Base-by-base conservation (phyloP, 345 rosid genomes). In the Tarenaya hassleriana region DNA sequence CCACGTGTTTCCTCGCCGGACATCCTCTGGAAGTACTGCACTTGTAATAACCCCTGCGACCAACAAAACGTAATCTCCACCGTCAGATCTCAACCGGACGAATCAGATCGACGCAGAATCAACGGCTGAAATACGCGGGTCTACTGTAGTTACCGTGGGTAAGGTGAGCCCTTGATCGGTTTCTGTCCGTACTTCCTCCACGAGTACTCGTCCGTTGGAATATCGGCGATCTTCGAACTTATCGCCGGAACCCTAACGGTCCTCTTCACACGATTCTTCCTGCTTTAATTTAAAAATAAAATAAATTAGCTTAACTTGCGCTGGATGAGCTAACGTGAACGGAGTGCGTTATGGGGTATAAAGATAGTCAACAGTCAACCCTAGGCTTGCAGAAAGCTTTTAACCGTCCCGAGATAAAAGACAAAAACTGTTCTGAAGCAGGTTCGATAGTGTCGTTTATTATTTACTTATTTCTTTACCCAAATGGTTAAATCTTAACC, bases 151-250 rank as follows among this genome's bases (percentile, higher is more conserved):
- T 77, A 83, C 97, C 97, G 73, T 68, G 97, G 95, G 61, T 76
- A 81, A 1, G 97, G 91, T 4, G 97, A 86, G 3, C 97, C 97
- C 62, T 86, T 90, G 51, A 90, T 86, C 47, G 94, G 97, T 75
- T 90, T 90, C 47, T 90, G 95, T 7, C 97, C 97, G 61, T 90
- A 90, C 60, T 89, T 89, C 34, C 97, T 86, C 97, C 97, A 89
- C 0, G 97, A 83, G 52, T 71, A 74, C 53, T 86, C 97, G 45
- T 90, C 97, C 7, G 83, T 61, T 5, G 97, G 97, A 56, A 90
- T 86, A 49, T 90, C 95, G 40, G 97, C 95, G 37, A 76, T 74
- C 70, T 80, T 90, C 1, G 80, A 54, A 61, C 97, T 90, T 20
- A 90, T 78, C 24, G 88, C 94, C 35, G 95, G 91, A 1, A 90